Percentiles rank a stretch among this genome's conserved stretches.
These are phyloP conservation scores for Nemania bipapillata DNA, from an alignment of 2,329 filamentous ascomycete species.

Conservation along the genomic window DNA sequence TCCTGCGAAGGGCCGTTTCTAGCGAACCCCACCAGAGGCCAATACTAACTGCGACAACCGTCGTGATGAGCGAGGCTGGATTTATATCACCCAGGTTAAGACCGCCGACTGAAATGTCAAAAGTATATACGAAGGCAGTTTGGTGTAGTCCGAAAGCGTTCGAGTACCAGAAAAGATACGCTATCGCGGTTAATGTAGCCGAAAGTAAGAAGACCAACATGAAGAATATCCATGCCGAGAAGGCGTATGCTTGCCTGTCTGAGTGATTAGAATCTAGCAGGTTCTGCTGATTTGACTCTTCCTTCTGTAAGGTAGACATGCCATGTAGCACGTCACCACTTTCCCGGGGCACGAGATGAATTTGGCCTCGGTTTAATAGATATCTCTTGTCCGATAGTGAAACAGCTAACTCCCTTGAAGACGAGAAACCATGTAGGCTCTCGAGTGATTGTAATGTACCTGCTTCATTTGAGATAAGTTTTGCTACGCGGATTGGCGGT, in stretches of 20 bases:
- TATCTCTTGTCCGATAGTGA: slow-evolving; percentile 16
- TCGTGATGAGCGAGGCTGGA: slow-evolving; percentile 38
- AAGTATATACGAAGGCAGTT: slow-evolving; percentile 38
- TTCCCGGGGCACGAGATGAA: not conserved
- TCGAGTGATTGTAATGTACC: slow-evolving; percentile 23
- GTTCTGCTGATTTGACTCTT: not conserved
- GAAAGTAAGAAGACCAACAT: slow-evolving; percentile 12
- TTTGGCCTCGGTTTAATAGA: slow-evolving; percentile 10
- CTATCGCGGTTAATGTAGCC: slow-evolving; percentile 10
- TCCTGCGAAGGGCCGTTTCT: slow-evolving; percentile 31
- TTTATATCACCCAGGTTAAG: slow-evolving; percentile 33
- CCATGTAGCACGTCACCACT: not conserved
- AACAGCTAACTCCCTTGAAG: not conserved
- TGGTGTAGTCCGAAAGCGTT: slow-evolving; percentile 33
- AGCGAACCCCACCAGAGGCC: slow-evolving; percentile 36
- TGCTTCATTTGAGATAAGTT: slow-evolving; percentile 31
- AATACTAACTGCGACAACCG: slow-evolving; percentile 34
- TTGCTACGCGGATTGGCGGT: slow-evolving; percentile 31
- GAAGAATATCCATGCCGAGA: slow-evolving; percentile 16
- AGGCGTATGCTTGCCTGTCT: slow-evolving; percentile 2
- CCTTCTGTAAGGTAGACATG: not conserved
- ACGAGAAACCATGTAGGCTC: slow-evolving; percentile 3
- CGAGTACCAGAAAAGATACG: slow-evolving; percentile 32
- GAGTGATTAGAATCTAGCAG: not conserved
- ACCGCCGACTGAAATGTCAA: slow-evolving; percentile 34